Base-by-base conservation (phyloP, 345 rosid species). In the Triadica sebifera region DNA sequence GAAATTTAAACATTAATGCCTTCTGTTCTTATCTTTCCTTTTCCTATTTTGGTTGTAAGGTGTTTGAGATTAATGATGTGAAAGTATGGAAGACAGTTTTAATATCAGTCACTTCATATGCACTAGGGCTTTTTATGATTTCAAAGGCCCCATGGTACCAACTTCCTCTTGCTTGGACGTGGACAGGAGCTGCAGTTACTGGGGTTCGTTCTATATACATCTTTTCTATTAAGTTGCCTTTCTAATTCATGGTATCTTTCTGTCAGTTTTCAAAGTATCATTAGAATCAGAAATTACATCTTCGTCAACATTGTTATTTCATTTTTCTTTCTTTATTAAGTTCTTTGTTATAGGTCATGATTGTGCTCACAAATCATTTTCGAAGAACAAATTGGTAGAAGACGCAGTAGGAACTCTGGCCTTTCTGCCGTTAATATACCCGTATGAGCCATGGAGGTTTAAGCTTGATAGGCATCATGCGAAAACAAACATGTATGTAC, bases 281-380 rank as follows among this genome's bases (percentile, higher is more conserved):
- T 25, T 10, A 8, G 15, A 43, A 66, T 41, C 8, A 12, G 16
- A 51, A 17, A 53, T 19, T 45, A 61, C 65, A 58, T 65, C 55
- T 68, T 71, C 68, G 57, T 64, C 74, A 77, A 52, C 74, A 63
- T 74, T 59, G 73, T 73, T 56, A 72, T 68, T 69, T 66, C 63
- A 53, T 69, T 58, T 19, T 66, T 63, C 61, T 57, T 78, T 69
- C 81, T 78, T 78, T 60, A 24, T 65, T 59, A 53, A 94, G 98
- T 91, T 94, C 82, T 94, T 94, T 88, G 99, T 94, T 81, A 89
- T 94, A 86, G 98, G 99, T 45, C 99, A 94, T 53, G 99, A 94
- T 75, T 94, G 99, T 81, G 98, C 98, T 69, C 98, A 92, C 83
- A 92, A 91, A 76, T 89, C 97, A 75, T 95, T 94, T 84, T 88